Evolutionary conservation across 2,329 filamentous ascomycete species (phyloP), one percentile per base, ranked within the genome.

Genomic region (Colletotrichum abscissum): DNA sequence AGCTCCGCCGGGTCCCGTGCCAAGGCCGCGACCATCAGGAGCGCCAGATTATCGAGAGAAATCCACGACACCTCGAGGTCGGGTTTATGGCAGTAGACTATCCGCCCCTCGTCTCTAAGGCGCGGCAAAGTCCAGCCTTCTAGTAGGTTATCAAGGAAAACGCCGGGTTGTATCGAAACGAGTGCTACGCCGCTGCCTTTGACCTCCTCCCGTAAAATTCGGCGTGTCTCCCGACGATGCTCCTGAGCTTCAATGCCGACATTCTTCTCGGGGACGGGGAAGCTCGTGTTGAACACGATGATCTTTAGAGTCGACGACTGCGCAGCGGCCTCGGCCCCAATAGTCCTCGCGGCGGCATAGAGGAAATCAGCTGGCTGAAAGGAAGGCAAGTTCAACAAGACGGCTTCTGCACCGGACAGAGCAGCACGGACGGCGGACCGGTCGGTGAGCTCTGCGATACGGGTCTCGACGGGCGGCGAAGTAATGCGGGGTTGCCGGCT

Each of bases 341-440:
- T 92, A 2, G 89, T 86, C 0, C 87, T 91, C 64, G 90, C 90
- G 0, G 88, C 90, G 6, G 88, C 86, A 22, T 49, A 49, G 8
- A 49, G 42, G 8, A 22, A 49, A 22, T 49, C 19, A 9, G 42
- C 42, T n/a, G 42, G 42, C 42, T 49, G 42, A 5, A 49, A 49
- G 19, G 42, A 49, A 49, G 42, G 42, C 19, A 49, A 22, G 42
- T 49, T 49, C 19, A 49, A 11, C 3, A 49, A 49, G 19, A 49
- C 42, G 0, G 42, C 42, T 49, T 49, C 42, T 22, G 42, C 42
- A 3, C 42, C 42, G 42, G 42, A 49, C 12, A 49, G 42, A 49
- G 42, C 42, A n/a, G 42, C 42, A 49, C 42, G 42, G 19, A 49
- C 42, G 19, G 42, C 42, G 42, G 19, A 9, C 42, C 42, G 42